Conservation (phyloP, 192 early-diverging fungal genomes). For the Endogone sp. region DNA sequence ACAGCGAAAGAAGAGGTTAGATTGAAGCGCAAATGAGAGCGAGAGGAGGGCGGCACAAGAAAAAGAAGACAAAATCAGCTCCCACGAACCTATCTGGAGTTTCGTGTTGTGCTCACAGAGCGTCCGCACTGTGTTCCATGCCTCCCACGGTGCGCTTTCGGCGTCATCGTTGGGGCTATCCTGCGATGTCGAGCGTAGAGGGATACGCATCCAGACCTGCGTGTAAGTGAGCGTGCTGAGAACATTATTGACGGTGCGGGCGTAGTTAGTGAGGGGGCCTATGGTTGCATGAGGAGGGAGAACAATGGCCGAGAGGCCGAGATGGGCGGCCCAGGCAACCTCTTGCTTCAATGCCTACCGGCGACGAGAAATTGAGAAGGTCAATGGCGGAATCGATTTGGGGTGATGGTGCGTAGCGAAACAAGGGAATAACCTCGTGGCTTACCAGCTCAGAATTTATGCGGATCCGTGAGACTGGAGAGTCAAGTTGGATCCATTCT, state of each 20-base stretch:
- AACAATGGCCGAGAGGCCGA: constrained; percentile 59
- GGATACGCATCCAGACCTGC: constrained; percentile 20
- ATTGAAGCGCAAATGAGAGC: neutral
- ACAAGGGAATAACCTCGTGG: neutral
- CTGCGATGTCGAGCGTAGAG: constrained; percentile 46
- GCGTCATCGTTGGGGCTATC: constrained; percentile 31
- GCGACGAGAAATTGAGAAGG: neutral
- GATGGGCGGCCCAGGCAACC: constrained; percentile 65
- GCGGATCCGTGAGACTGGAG: constrained; percentile 31
- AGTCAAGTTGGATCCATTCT: constrained; percentile 55
- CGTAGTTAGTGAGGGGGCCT: constrained; percentile 47
- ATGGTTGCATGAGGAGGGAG: constrained; percentile 36
- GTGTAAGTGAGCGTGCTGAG: constrained; percentile 31
- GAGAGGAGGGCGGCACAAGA: neutral
- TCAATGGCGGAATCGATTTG: too few relatives aligned
- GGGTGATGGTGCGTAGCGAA: neutral
- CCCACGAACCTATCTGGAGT: constrained; percentile 46
- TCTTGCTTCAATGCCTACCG: constrained; percentile 54
- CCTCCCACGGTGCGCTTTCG: constrained; percentile 51
- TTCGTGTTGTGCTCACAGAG: constrained; percentile 66
- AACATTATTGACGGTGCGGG: constrained; percentile 41
- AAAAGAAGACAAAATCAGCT: neutral
- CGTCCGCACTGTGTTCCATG: constrained; percentile 77
- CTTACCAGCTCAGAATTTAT: constrained; percentile 55
- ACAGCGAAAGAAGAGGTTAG: neutral